phyloP scores from a whole-genome alignment of 2,329 filamentous ascomycete species.

The Verticillium dahliae region DNA sequence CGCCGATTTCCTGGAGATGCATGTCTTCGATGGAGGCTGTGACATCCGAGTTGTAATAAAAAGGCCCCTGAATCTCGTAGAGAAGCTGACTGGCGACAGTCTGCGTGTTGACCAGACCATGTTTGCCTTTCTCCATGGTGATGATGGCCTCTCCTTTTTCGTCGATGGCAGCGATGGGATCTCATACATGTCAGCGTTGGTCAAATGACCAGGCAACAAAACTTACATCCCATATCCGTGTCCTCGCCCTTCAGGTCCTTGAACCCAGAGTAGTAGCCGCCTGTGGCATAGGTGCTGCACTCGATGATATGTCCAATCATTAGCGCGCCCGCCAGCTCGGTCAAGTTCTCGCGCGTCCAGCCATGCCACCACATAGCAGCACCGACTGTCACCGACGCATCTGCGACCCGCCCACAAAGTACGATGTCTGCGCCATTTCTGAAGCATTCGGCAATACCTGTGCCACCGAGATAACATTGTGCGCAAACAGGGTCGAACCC shows the following conservation, averaged over 20 bases:
- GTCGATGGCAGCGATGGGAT: conserved; percentile 42
- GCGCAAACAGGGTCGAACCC: conserved; percentile 18
- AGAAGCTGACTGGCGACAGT: conserved; percentile 37
- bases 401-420: conserved; percentile 33
- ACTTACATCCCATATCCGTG: conserved; percentile 7
- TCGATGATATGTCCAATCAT: conserved; percentile 42
- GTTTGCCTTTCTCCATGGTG: conserved; percentile 37
- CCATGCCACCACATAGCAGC: conserved; percentile 44
- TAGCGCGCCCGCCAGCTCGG: conserved; percentile 36
- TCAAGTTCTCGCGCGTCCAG: conserved; percentile 40
- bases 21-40: conserved; percentile 27
- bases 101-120: conserved; percentile 28
- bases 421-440: conserved; percentile 31
- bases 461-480: conserved; percentile 39
- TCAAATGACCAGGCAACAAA: background rate
- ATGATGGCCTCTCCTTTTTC: conserved; percentile 35
- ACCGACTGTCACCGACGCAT: conserved; percentile 40
- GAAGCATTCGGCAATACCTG: conserved; percentile 36
- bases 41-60: conserved; percentile 42
- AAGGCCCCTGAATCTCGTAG: conserved; percentile 39
- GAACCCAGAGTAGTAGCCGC: conserved; percentile 44
- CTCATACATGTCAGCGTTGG: background rate
- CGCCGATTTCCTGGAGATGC: background rate
- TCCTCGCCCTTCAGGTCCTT: conserved; percentile 16
- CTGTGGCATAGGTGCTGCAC: conserved; percentile 42